These are phyloP conservation scores for Aspergillus cejpii DNA, from an alignment of 2,329 filamentous ascomycete genomes.

Conservation along the genomic window DNA sequence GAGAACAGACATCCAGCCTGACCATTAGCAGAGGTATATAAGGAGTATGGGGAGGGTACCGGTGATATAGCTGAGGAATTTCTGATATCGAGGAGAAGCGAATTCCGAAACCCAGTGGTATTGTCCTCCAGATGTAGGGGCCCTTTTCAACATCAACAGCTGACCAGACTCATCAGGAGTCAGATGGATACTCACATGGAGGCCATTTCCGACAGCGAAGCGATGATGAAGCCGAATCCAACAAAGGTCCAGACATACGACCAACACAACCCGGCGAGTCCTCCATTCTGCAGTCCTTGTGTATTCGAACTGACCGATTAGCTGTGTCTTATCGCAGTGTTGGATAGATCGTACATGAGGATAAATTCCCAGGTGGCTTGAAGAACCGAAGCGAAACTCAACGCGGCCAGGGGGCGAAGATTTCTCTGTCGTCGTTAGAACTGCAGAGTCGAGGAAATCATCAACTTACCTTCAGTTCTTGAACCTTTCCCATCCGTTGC, in stretches of 20 bases:
- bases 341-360: constrained; percentile 21
- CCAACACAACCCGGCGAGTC: constrained; percentile 25
- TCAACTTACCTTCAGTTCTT: constrained; percentile 23
- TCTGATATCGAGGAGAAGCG: constrained; percentile 44
- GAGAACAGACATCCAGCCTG: constrained; percentile 46
- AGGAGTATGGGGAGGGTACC: constrained; percentile 22
- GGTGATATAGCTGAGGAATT: constrained; percentile 50
- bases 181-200: constrained; percentile 26
- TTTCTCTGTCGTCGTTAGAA: constrained; percentile 21
- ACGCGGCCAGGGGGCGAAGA: constrained; percentile 28
- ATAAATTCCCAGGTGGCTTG: constrained; percentile 35
- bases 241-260: constrained; percentile 49
- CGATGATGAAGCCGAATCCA: constrained; percentile 58
- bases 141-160: constrained; percentile 27
- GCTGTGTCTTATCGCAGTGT: neutral
- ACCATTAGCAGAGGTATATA: neutral
- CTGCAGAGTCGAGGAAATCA: neutral
- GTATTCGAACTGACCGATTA: constrained; percentile 16
- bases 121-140: constrained; percentile 53
- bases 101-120: constrained; percentile 56
- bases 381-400: constrained; percentile 32
- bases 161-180: neutral
- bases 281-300: constrained; percentile 22
- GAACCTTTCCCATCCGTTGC: constrained; percentile 28
- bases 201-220: constrained; percentile 58